Percentiles rank a stretch among this genome's conserved stretches.
Evolutionary conservation across 78 protist genomes (phyloP).

Genomic region (Dictyostelium firmibasis): DNA sequence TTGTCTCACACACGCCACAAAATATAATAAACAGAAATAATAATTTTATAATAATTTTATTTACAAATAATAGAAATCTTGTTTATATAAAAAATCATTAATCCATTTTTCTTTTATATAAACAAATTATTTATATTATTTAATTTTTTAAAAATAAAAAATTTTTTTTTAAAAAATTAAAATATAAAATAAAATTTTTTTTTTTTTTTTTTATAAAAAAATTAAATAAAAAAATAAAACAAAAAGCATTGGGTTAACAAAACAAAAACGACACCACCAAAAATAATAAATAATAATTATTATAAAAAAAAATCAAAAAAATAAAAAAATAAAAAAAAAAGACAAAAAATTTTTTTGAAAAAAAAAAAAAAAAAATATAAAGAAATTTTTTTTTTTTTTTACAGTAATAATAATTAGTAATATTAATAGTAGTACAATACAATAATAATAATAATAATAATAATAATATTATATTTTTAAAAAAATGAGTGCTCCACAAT

Average conservation of each 20-base stretch:
- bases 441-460: neutral
- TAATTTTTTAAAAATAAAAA: neutral
- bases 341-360: no score
- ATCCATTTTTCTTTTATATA: neutral
- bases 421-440: neutral
- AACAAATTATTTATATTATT: neutral
- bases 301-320: neutral
- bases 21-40: neutral
- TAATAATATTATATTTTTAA: neutral
- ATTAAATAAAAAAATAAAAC: no score
- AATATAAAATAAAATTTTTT: no score
- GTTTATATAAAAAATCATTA: neutral
- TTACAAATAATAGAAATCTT: neutral
- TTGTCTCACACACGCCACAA: neutral
- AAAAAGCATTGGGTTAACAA: no score
- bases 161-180: no score
- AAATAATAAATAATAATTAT: no score
- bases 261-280: no score
- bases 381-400: no score
- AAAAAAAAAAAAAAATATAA: no score
- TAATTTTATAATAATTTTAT: neutral
- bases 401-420: neutral
- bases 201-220: no score
- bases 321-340: neutral
- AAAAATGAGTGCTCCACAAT: conserved; percentile 32